Evolutionary conservation across 768 basidiomycete species (phyloP).

Genomic region (Terana coerulea): DNA sequence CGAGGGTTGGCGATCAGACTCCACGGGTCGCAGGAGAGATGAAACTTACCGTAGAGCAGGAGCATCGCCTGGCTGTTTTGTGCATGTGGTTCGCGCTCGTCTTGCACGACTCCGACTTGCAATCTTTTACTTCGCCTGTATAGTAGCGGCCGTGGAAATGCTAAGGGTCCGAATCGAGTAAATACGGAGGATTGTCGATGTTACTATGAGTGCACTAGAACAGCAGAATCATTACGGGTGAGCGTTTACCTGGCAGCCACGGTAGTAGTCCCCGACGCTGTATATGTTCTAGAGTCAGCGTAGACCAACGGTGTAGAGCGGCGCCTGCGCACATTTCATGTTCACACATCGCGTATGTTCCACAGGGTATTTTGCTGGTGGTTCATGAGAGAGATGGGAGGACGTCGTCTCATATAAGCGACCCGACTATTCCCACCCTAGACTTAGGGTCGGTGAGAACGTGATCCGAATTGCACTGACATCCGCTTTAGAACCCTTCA

Average conservation of each 20-base stretch:
- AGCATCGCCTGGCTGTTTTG: conserved; percentile 31
- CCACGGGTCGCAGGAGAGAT: neutral
- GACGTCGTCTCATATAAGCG: too few relatives aligned
- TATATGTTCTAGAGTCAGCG: neutral
- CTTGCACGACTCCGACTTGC: conserved; percentile 29
- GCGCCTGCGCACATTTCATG: conserved; percentile 32
- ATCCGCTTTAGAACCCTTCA: too few relatives aligned
- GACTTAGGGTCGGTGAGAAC: too few relatives aligned
- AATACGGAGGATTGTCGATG: too few relatives aligned
- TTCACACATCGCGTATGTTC: conserved; percentile 34
- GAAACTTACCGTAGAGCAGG: conserved; percentile 24
- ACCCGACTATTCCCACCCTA: too few relatives aligned
- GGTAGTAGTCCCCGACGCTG: conserved; percentile 35
- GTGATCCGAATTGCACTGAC: too few relatives aligned
- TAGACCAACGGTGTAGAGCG: neutral
- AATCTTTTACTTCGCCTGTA: conserved; percentile 30
- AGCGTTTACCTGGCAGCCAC: conserved; percentile 33
- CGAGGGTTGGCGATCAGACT: neutral
- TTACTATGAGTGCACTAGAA: too few relatives aligned
- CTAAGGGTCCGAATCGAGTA: conserved; percentile 20
- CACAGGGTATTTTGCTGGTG: too few relatives aligned
- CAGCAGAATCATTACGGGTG: too few relatives aligned
- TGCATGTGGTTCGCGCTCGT: conserved; percentile 32
- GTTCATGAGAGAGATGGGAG: too few relatives aligned
- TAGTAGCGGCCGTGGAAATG: conserved; percentile 37